Conservation (phyloP, 768 basidiomycete species). For the Leccinum uliginosum region DNA sequence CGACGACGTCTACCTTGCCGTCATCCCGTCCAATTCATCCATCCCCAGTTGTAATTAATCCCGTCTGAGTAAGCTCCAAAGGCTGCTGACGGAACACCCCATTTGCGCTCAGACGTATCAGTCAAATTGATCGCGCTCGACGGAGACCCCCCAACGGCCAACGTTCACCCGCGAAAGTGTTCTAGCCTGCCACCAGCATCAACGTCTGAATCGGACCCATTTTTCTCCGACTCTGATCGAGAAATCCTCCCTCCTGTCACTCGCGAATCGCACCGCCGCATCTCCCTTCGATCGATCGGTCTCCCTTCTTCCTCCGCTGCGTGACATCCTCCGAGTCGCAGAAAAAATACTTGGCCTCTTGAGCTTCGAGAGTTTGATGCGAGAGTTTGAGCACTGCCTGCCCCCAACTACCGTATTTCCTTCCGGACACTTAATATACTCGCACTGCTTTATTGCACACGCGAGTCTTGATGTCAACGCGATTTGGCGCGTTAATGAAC, state of each 20-base stretch:
- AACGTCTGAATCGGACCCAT: not conserved
- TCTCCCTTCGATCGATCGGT: not conserved
- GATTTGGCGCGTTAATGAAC: constrained; percentile 10
- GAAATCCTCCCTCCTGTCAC: constrained; percentile 5
- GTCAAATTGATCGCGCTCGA: not conserved
- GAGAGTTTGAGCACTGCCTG: constrained; percentile 4
- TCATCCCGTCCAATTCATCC: not conserved
- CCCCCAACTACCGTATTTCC: not conserved
- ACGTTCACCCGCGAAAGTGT: constrained; percentile 8
- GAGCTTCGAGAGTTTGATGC: constrained; percentile 3
- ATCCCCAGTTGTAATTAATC: not conserved
- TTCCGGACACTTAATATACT: not conserved
- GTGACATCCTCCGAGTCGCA: not conserved
- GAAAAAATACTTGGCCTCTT: not conserved
- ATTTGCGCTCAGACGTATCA: not conserved
- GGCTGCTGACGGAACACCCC: constrained; percentile 5
- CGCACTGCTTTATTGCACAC: constrained; percentile 8
- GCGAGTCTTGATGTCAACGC: constrained; percentile 1
- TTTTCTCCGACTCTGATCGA: constrained; percentile 12
- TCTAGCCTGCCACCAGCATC: not conserved
- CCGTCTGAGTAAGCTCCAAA: not conserved
- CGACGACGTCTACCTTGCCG: not conserved
- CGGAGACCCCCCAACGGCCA: not conserved
- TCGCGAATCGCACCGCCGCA: not conserved
- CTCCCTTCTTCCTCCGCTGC: not conserved